Evolutionary conservation across 2,329 filamentous ascomycete genomes (phyloP), one percentile per base, ranked within the genome.

Genomic region (Monosporascus ibericus): DNA sequence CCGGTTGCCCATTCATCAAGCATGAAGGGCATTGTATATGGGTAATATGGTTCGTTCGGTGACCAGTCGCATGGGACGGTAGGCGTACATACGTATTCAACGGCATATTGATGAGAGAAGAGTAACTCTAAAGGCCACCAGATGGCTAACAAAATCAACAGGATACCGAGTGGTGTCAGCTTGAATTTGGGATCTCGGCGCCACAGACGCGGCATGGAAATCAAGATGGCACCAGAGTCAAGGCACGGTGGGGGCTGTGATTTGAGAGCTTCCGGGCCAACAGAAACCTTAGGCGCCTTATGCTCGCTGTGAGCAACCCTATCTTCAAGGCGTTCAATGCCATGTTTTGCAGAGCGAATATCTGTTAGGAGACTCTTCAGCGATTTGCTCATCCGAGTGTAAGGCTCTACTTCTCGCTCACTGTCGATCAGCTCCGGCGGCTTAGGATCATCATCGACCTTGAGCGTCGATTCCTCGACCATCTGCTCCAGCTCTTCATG

Each of bases 1-100:
- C 78, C 76, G 0, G 78, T 80, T 8, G 72, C 63, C 81, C 81
- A 85, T 59, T 85, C 75, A 62, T 86, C 82, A 14, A 85, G 61
- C 68, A 85, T 85, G 52, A 82, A 76, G 3, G 82, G 82, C 46
- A 85, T 72, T 1, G 81, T 79, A 39, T 71, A 73, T n/a, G 81
- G 82, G 65, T 82, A 85, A 25, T 75, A 75, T 0, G 82, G 82
- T 62, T 85, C 82, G 46, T 79, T 73, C 11, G 75, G 72, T 27
- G 76, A 77, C 79, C 79, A 85, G 37, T 75, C 70, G 62, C 81
- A 84, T 2, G 74, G 72, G 39, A 69, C 47, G 53, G 64, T 49
- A 47, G 66, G 64, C 14, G 72, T 72, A 57, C 81, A 84, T 34
- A 71, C 48, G 40, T 65, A 72, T n/a, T 68, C 63, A 17, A 76